A percentile compares a stretch with the other conserved stretches of the same genome.
Evolutionary conservation across 1,284 basidiomycete genomes (phyloP).

Genomic region (Exsudoporus floridanus): DNA sequence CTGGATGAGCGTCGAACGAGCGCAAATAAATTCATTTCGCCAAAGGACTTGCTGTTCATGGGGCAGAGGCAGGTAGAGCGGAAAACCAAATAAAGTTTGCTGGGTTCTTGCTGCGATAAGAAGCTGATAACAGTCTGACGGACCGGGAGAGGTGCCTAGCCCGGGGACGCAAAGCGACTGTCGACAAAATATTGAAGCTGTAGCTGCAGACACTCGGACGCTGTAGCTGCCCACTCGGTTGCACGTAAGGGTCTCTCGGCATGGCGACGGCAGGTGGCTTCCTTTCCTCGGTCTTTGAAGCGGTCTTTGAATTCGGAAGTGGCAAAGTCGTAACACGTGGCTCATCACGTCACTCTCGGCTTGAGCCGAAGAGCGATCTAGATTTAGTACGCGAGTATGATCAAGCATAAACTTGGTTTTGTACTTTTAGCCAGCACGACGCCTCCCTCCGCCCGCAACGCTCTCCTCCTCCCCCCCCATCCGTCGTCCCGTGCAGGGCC

Average conservation of each 20-base stretch:
- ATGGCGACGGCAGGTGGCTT: slow-evolving; percentile 11
- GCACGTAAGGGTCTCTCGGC: slow-evolving; percentile 7
- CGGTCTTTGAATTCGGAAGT: slow-evolving; percentile 9
- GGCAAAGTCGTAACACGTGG: slow-evolving; percentile 24
- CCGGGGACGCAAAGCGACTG: not conserved
- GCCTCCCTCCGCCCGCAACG: slow-evolving; percentile 10
- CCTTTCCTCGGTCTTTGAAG: slow-evolving; percentile 15
- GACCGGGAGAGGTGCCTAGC: slow-evolving; percentile 3
- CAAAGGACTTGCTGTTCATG: slow-evolving; percentile 14
- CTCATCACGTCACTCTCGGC: slow-evolving; percentile 29
- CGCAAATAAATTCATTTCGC: slow-evolving; percentile 30
- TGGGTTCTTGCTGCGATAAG: slow-evolving; percentile 21
- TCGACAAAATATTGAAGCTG: not conserved
- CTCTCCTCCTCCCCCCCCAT: not conserved
- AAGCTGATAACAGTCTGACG: slow-evolving; percentile 19
- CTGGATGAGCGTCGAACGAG: slow-evolving; percentile 6
- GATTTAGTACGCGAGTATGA: slow-evolving; percentile 22
- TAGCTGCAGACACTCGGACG: not conserved
- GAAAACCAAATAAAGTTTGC: slow-evolving; percentile 24
- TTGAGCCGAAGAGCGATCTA: slow-evolving; percentile 32
- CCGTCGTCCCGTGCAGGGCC: not conserved
- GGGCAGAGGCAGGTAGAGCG: slow-evolving; percentile 26
- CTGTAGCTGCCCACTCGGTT: not conserved
- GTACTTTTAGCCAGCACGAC: slow-evolving; percentile 26
- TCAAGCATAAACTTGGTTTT: slow-evolving; percentile 16